Evolutionary conservation across 2,329 filamentous ascomycete species (phyloP), one percentile per base, ranked within the genome.

Genomic region (Chalaropsis ovoidea): DNA sequence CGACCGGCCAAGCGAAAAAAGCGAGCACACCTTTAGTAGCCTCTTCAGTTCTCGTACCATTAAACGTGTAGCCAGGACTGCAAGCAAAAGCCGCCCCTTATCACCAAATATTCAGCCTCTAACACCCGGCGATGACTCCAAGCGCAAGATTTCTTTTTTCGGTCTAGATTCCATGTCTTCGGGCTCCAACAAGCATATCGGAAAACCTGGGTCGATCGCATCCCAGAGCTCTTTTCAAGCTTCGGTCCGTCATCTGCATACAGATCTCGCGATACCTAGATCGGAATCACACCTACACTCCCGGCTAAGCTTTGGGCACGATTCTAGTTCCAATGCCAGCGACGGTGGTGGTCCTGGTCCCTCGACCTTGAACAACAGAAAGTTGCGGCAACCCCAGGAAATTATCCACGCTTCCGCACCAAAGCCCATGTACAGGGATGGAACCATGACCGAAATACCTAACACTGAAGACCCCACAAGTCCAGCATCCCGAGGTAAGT

Each of bases 11-110:
- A 31, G 27, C 2, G 63, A 67, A 58, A 65, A 67, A 22, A 67
- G 71, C 35, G 73, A 76, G 13, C 74, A 76, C 47, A 73, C 75
- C 0, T 77, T 79, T 67, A 63, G 66, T 27, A 75, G 75, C 2
- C 76, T 82, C 58, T 77, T 83, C 62, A 73, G 76, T 43, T 72
- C 74, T 31, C 76, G 77, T 62, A 73, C 73, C 58, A 73, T 74
- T 65, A 76, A 73, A 70, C 76, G 74, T 63, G 69, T 71, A 22
- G 69, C 68, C 5, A 63, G 68, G 11, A 70, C 70, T 2, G 67
- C 68, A 19, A 71, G 35, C 11, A 68, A 68, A 2, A 68, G 67
- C 19, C 67, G 65, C 1, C 67, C 70, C 19, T 63, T 67, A 11
- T 68, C 69, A 4, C 65, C 67, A 60, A 67, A 49, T 24, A 17